Conservation (phyloP, 2,329 filamentous ascomycete genomes). For the Huntiella abstrusa region DNA sequence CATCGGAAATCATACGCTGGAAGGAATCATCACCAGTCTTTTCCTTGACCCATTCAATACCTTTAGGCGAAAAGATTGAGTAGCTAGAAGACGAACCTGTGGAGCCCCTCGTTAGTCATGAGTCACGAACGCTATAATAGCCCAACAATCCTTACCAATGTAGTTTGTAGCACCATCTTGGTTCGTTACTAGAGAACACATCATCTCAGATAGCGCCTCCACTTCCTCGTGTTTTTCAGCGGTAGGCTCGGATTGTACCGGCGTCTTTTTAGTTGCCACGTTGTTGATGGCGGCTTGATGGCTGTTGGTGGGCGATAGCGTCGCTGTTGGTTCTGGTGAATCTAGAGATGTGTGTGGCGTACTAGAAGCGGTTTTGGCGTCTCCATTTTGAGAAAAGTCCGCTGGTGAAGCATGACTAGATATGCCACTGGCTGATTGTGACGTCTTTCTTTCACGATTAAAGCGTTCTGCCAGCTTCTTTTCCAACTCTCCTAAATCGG, state of each 20-base stretch:
- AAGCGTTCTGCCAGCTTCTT: slow-evolving; percentile 47
- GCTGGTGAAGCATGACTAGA: slow-evolving; percentile 35
- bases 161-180: slow-evolving; percentile 88
- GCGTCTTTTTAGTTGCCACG: slow-evolving; percentile 17
- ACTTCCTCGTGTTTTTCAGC: slow-evolving; percentile 45
- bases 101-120: neutral
- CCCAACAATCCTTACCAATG: slow-evolving; percentile 44
- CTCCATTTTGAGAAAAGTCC: slow-evolving; percentile 19
- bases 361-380: slow-evolving; percentile 22
- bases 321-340: slow-evolving; percentile 27
- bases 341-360: slow-evolving; percentile 35
- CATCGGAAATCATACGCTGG: slow-evolving; percentile 79
- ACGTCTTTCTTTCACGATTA: slow-evolving; percentile 21
- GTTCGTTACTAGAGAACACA: slow-evolving; percentile 95
- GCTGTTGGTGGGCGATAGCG: slow-evolving; percentile 13
- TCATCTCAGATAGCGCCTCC: slow-evolving; percentile 86
- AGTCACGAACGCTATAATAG: slow-evolving; percentile 5
- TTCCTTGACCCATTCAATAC: slow-evolving; percentile 95
- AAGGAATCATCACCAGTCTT: slow-evolving; percentile 95
- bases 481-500: slow-evolving; percentile 75
- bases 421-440: slow-evolving; percentile 26
- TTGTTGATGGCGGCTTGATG: neutral
- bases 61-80: slow-evolving; percentile 95
- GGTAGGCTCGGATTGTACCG: slow-evolving; percentile 13
- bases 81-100: slow-evolving; percentile 88